phyloP scores from a whole-genome alignment of 805 yeast genomes.

The Myxozyma vanderwaltii region DNA sequence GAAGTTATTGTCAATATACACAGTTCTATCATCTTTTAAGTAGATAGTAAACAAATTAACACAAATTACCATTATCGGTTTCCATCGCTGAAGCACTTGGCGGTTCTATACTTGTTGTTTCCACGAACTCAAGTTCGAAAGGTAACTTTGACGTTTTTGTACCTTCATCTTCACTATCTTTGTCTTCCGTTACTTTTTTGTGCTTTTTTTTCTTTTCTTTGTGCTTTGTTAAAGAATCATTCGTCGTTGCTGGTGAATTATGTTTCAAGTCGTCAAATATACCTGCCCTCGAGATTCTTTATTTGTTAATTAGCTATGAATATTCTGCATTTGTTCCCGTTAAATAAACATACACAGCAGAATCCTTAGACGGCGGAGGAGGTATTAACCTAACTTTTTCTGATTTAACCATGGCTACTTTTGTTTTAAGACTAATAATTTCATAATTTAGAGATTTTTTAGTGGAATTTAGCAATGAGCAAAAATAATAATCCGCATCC shows the following conservation, averaged over 20 bases:
- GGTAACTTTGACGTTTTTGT: not conserved
- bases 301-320: not conserved
- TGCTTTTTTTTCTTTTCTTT: not conserved
- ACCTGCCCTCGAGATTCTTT: not conserved
- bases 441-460: not conserved
- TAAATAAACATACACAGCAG: not conserved
- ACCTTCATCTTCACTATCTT: not conserved
- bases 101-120: not conserved
- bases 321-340: not conserved
- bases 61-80: not conserved
- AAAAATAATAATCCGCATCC: not conserved
- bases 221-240: not conserved
- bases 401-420: not conserved
- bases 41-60: not conserved
- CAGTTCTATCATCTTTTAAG: not conserved
- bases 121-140: slow-evolving; percentile 7
- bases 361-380: not conserved
- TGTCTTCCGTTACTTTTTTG: not conserved
- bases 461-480: not conserved
- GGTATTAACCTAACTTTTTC: not conserved
- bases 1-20: not conserved
- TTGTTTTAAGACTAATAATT: too few relatives aligned
- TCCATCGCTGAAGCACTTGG: not conserved
- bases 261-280: not conserved
- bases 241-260: not conserved